Evolutionary conservation across 441 rosid species (phyloP).

Genomic region (Lepidium campestre): DNA sequence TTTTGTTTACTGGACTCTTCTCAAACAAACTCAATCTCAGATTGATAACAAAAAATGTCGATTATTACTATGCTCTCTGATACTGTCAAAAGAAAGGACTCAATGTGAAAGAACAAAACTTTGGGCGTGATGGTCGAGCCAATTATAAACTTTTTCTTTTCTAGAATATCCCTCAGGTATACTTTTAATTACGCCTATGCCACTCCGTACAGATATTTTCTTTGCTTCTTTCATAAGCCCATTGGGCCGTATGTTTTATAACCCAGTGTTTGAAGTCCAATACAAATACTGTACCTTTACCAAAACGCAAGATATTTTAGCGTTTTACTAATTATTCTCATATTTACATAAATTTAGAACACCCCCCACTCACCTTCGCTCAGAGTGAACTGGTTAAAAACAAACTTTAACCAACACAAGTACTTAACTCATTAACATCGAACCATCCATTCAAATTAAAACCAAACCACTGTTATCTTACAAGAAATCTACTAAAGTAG

Average conservation of each 20-base stretch:
- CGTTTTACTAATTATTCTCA: neutral
- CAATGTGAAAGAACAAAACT: neutral
- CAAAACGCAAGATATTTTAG: neutral
- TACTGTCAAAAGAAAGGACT: neutral
- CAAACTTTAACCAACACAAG: neutral
- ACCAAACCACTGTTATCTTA: slow-evolving; percentile 1
- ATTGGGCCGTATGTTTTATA: neutral
- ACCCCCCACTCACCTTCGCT: no score
- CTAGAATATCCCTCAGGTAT: neutral
- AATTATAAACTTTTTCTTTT: neutral
- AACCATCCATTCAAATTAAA: neutral
- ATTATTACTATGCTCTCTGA: slow-evolving; percentile 14
- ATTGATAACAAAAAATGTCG: neutral
- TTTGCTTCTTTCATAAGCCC: neutral
- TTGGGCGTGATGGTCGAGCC: slow-evolving; percentile 14
- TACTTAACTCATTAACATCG: neutral
- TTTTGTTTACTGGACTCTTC: neutral
- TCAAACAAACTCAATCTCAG: neutral
- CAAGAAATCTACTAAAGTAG: neutral
- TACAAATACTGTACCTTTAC: neutral
- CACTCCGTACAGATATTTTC: neutral
- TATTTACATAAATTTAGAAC: neutral
- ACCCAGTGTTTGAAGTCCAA: neutral
- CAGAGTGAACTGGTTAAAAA: no score
- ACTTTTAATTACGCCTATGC: neutral